Percentiles rank a stretch among this genome's conserved stretches.
Evolutionary conservation across 306 rosid species (phyloP).

Genomic region (Lupinus albus): DNA sequence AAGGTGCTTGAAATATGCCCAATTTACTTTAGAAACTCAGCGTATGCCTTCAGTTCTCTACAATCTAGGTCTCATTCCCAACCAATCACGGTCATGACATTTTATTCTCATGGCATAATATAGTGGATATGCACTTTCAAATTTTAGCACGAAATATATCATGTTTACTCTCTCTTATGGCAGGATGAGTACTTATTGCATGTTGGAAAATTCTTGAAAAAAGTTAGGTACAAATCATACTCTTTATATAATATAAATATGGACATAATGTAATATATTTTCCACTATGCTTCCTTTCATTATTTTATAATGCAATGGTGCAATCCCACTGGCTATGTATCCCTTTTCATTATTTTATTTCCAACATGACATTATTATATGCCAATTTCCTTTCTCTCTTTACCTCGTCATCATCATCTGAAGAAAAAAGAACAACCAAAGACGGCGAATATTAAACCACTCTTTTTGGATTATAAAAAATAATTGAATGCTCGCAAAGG

Average conservation of each 20-base stretch:
- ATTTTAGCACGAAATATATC: conserved; percentile 20
- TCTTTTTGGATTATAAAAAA: neutral
- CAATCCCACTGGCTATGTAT: neutral
- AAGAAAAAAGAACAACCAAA: neutral
- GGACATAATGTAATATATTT: no score
- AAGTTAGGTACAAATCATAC: conserved; percentile 40
- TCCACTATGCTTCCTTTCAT: neutral
- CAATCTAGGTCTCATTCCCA: neutral
- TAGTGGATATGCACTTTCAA: conserved; percentile 36
- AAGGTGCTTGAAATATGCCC: neutral
- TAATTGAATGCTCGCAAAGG: neutral
- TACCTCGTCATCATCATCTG: neutral
- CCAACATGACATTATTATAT: neutral
- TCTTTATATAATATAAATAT: no score
- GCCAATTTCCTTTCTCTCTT: neutral
- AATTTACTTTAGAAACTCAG: neutral
- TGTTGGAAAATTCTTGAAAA: conserved; percentile 39
- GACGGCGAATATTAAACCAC: neutral
- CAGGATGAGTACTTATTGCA: conserved; percentile 20
- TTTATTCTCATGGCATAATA: no score
- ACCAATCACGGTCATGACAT: no score
- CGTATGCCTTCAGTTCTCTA: neutral
- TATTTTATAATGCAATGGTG: conserved; percentile 20
- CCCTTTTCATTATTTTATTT: conserved; percentile 34
- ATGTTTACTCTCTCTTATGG: neutral